phyloP scores from a whole-genome alignment of 306 rosid genomes.

The Abrus precatorius region DNA sequence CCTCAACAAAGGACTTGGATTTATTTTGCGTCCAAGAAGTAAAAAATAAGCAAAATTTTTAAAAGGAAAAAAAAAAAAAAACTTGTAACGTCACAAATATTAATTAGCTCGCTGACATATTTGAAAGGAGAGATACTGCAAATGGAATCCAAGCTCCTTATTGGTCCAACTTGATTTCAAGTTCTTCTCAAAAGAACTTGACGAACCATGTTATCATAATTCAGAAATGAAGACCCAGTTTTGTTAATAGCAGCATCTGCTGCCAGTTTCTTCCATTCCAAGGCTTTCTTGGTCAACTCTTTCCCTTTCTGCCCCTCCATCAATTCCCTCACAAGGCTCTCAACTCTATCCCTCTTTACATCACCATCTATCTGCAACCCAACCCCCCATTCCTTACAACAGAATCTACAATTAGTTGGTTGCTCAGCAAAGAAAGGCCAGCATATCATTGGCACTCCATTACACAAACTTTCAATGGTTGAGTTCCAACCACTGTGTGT shows the following conservation, averaged over 20 bases:
- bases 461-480: slow-evolving; percentile 31
- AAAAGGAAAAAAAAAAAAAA: neutral
- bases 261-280: slow-evolving; percentile 37
- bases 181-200: slow-evolving; percentile 4
- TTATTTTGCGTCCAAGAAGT: neutral
- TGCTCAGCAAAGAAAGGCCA: slow-evolving; percentile 76
- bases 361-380: slow-evolving; percentile 39
- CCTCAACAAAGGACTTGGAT: neutral
- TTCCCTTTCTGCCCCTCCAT: slow-evolving; percentile 31
- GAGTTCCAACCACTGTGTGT: slow-evolving; percentile 73
- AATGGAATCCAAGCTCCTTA: slow-evolving; percentile 1
- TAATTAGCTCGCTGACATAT: neutral
- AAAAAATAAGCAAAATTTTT: neutral
- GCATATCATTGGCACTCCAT: slow-evolving; percentile 66
- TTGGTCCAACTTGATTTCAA: neutral
- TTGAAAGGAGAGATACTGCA: neutral
- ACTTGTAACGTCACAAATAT: neutral
- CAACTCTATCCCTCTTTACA: slow-evolving; percentile 19
- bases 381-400: slow-evolving; percentile 33
- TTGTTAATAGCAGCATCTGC: neutral
- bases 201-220: slow-evolving; percentile 1
- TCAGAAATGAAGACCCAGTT: slow-evolving; percentile 27
- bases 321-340: slow-evolving; percentile 28
- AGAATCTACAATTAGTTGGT: slow-evolving; percentile 57
- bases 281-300: slow-evolving; percentile 23